phyloP scores from a whole-genome alignment of 2,329 filamentous ascomycete species.

The Cytospora chrysosperma region DNA sequence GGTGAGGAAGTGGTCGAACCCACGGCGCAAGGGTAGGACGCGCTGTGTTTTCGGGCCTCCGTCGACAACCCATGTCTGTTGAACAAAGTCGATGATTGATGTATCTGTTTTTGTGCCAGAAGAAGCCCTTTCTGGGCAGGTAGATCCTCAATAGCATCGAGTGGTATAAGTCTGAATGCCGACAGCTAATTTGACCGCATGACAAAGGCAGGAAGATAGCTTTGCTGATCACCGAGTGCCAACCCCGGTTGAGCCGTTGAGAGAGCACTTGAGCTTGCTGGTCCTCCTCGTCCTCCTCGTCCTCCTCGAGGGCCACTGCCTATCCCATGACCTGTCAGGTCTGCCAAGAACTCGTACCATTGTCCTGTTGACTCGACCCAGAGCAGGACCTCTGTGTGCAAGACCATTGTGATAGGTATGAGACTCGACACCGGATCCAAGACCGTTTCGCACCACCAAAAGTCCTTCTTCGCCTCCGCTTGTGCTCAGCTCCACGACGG shows the following conservation, averaged over 20 bases:
- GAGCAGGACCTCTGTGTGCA: not conserved
- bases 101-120: not conserved
- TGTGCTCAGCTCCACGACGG: not conserved
- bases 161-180: not conserved
- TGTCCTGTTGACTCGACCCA: not conserved
- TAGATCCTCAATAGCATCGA: not conserved
- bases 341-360: not conserved
- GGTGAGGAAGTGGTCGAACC: not conserved
- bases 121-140: not conserved
- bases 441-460: not conserved
- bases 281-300: too few relatives aligned
- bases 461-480: not conserved
- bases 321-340: not conserved
- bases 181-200: not conserved
- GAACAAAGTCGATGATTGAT: not conserved
- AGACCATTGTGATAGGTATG: not conserved
- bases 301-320: not conserved
- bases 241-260: not conserved
- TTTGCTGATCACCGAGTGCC: not conserved
- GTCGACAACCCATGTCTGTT: not conserved
- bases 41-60: not conserved
- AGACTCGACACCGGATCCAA: not conserved
- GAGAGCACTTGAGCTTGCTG: too few relatives aligned
- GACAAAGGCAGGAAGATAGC: not conserved
- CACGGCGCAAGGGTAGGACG: not conserved